A percentile compares a stretch with the other conserved stretches of the same genome.
These are phyloP conservation scores for Debaryomycetaceae sp. DNA, from an alignment of 1,139 yeast genomes.

Conservation along the genomic window DNA sequence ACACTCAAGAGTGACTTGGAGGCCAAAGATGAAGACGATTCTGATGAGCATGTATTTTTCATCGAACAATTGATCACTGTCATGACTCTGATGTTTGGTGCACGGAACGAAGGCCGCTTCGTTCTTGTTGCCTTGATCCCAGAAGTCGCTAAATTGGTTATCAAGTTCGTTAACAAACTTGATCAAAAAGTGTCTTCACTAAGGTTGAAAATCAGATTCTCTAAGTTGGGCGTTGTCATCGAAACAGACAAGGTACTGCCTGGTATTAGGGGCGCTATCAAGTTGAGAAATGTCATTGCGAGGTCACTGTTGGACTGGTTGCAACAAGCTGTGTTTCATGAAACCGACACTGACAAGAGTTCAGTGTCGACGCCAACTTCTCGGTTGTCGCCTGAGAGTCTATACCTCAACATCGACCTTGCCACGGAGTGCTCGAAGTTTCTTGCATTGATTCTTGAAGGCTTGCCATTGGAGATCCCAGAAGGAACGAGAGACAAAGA, in stretches of 20 bases:
- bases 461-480: constrained; percentile 57
- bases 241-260: constrained; percentile 36
- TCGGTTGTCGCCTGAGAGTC: constrained; percentile 48
- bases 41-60: constrained; percentile 31
- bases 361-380: not conserved
- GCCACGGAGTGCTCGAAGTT: constrained; percentile 64
- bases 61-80: constrained; percentile 39
- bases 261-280: constrained; percentile 53
- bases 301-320: constrained; percentile 65
- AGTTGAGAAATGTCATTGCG: constrained; percentile 57
- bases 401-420: constrained; percentile 57
- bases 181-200: constrained; percentile 35
- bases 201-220: constrained; percentile 54
- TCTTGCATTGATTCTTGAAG: constrained; percentile 50
- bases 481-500: constrained; percentile 58
- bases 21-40: constrained; percentile 25
- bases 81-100: constrained; percentile 32
- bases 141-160: constrained; percentile 24
- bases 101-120: constrained; percentile 36
- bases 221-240: constrained; percentile 49
- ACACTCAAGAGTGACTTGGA: constrained; percentile 13
- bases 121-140: constrained; percentile 33
- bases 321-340: constrained; percentile 47
- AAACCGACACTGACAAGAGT: constrained; percentile 14
- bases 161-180: constrained; percentile 30